Percentiles rank a stretch among this genome's conserved stretches.
Evolutionary conservation across 345 rosid genomes (phyloP).

Genomic region (Linum lewisii): DNA sequence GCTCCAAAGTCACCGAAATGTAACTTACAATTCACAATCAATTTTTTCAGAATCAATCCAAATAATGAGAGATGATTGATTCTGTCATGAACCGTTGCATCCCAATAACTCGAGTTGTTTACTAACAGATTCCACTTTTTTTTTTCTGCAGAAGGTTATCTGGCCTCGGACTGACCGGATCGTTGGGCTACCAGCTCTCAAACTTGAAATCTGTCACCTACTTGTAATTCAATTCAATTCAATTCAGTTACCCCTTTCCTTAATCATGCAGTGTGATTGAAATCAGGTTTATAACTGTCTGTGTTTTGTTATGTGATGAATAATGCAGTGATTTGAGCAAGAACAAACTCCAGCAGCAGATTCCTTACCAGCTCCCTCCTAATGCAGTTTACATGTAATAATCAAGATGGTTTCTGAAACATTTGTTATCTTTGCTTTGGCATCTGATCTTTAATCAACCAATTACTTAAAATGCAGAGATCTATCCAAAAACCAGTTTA

Average conservation of each 20-base stretch:
- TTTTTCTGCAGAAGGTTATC: slow-evolving; percentile 56
- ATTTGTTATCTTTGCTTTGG: neutral
- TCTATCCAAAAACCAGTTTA: slow-evolving; percentile 66
- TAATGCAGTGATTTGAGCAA: slow-evolving; percentile 83
- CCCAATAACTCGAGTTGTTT: neutral
- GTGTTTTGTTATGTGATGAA: too few relatives aligned
- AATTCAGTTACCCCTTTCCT: neutral
- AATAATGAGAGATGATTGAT: neutral
- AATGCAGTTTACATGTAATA: slow-evolving; percentile 55
- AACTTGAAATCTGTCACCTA: slow-evolving; percentile 73
- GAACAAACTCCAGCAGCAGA: slow-evolving; percentile 66
- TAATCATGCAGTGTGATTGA: too few relatives aligned
- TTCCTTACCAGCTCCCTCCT: slow-evolving; percentile 98
- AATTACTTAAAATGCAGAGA: slow-evolving; percentile 46
- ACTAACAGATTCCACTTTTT: neutral
- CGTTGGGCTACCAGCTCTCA: slow-evolving; percentile 73
- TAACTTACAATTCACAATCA: too few relatives aligned
- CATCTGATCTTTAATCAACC: neutral
- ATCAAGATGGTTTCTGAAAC: neutral
- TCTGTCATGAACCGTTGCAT: too few relatives aligned
- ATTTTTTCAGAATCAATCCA: too few relatives aligned
- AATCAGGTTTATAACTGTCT: too few relatives aligned
- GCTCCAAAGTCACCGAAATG: slow-evolving; percentile 77
- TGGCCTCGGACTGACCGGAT: slow-evolving; percentile 65
- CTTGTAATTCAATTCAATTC: slow-evolving; percentile 42